Percentiles rank a stretch among this genome's conserved stretches.
Conservation (phyloP, 2,329 filamentous ascomycete genomes). For the Epichloe bromicola region DNA sequence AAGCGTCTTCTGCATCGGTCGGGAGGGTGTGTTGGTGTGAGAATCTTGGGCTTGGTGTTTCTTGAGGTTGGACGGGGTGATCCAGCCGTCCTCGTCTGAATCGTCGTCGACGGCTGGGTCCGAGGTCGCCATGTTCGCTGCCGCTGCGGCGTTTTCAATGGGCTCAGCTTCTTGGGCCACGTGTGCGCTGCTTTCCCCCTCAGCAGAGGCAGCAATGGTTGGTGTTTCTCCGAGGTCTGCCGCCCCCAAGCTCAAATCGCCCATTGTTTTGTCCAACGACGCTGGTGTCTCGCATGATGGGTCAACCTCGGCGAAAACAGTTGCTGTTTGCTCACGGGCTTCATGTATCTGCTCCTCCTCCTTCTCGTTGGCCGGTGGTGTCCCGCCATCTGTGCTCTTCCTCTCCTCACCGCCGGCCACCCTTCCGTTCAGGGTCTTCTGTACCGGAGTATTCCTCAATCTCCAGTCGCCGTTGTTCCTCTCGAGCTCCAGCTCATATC, state of each 20-base stretch:
- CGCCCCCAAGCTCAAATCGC: slow-evolving; percentile 12
- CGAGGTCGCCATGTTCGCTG: not conserved
- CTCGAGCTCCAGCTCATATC: slow-evolving; percentile 91
- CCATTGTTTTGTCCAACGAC: slow-evolving; percentile 9
- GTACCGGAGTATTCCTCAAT: slow-evolving; percentile 62
- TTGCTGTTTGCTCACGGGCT: not conserved
- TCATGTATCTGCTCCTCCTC: slow-evolving; percentile 8
- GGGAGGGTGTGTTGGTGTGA: slow-evolving; percentile 28
- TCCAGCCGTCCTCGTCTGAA: slow-evolving; percentile 63
- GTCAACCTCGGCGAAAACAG: slow-evolving; percentile 5
- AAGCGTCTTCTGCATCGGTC: slow-evolving; percentile 49
- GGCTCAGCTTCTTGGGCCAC: slow-evolving; percentile 1
- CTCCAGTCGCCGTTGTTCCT: slow-evolving; percentile 82
- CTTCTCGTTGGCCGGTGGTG: slow-evolving; percentile 16
- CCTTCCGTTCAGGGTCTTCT: slow-evolving; percentile 63
- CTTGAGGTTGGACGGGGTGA: slow-evolving; percentile 85
- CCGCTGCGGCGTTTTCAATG: slow-evolving; percentile 8
- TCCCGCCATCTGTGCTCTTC: slow-evolving; percentile 20
- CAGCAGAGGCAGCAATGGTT: not conserved
- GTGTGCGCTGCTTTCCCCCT: not conserved
- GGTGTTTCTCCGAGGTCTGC: not conserved
- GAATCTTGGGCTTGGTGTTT: slow-evolving; percentile 63
- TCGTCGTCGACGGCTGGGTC: slow-evolving; percentile 25
- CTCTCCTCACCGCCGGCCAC: slow-evolving; percentile 11
- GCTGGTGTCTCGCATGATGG: slow-evolving; percentile 12